These are phyloP conservation scores for Kingdonia uniflora DNA, from an alignment of 164 flowering plant genomes.

Conservation along the genomic window DNA sequence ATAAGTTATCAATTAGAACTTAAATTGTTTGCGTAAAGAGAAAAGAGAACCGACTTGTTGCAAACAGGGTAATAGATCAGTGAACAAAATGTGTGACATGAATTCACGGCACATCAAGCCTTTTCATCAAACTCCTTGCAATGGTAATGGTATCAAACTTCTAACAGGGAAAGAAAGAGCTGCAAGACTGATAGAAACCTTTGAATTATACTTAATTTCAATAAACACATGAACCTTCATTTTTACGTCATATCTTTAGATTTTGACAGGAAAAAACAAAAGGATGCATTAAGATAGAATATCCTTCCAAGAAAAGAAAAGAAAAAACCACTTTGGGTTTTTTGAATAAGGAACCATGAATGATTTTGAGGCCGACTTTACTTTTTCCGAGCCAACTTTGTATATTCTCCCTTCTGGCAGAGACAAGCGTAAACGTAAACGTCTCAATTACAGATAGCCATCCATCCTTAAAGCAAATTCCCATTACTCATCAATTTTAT, in stretches of 20 bases:
- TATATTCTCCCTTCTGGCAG: slow-evolving; percentile 23
- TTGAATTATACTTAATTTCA: background rate
- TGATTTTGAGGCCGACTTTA: background rate
- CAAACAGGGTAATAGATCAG: no score
- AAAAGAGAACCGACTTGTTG: no score
- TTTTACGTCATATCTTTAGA: background rate
- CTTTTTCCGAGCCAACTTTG: slow-evolving; percentile 28
- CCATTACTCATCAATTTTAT: slow-evolving; percentile 16
- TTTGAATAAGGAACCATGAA: slow-evolving; percentile 6
- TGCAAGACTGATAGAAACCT: no score
- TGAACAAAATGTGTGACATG: no score
- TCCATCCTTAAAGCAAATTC: slow-evolving; percentile 32
- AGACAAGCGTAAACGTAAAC: slow-evolving; percentile 5
- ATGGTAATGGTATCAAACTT: no score
- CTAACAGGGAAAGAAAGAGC: no score
- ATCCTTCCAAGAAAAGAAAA: slow-evolving; percentile 22
- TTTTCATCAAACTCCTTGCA: no score
- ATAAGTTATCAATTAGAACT: no score
- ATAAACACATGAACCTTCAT: background rate
- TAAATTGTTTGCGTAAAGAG: no score
- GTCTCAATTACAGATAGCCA: slow-evolving; percentile 18
- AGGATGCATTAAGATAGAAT: slow-evolving; percentile 29
- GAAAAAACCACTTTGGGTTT: slow-evolving; percentile 22
- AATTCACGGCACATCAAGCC: no score
- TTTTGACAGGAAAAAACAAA: slow-evolving; percentile 26